A percentile compares a stretch with the other conserved stretches of the same genome.
These are phyloP conservation scores for Globisporangium abappressorium DNA, from an alignment of 352 stramenopile genomes.

Conservation along the genomic window DNA sequence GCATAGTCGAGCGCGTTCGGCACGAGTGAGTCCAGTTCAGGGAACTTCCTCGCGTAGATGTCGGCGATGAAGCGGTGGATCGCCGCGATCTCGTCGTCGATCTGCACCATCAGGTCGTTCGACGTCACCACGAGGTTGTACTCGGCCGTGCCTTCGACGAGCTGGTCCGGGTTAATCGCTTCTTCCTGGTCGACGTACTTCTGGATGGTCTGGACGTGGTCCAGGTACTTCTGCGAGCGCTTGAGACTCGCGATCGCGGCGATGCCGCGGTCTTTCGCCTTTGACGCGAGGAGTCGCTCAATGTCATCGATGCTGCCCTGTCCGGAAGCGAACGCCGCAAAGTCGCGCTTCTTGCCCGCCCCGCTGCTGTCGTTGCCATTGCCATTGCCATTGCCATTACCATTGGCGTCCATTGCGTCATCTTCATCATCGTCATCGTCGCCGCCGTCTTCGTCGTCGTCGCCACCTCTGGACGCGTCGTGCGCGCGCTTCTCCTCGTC, in stretches of 20 bases:
- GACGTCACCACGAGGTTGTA: conserved; percentile 87
- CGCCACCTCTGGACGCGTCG: conserved; percentile 7
- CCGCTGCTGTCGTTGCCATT: conserved; percentile 6
- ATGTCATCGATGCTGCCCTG: conserved; percentile 30
- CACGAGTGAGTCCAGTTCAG: conserved; percentile 93
- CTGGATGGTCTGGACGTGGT: conserved; percentile 71
- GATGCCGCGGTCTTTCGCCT: conserved; percentile 52
- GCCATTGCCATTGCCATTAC: conserved; percentile 15
- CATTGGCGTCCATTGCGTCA: conserved; percentile 18
- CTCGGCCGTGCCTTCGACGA: conserved; percentile 64
- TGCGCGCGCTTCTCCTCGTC: conserved; percentile 7
- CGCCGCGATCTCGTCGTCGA: conserved; percentile 91
- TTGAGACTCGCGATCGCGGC: conserved; percentile 67
- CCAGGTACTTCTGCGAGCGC: conserved; percentile 64
- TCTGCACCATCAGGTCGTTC: conserved; percentile 92
- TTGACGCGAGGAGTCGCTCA: conserved; percentile 35
- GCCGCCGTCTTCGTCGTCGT: conserved; percentile 17
- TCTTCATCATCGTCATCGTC: conserved; percentile 24
- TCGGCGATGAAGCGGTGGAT: conserved; percentile 91
- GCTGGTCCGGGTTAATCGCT: conserved; percentile 26
- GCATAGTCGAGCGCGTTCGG: conserved; percentile 92
- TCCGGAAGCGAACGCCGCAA: conserved; percentile 20
- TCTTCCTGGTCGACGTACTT: conserved; percentile 40
- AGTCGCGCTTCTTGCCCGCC: conserved; percentile 20
- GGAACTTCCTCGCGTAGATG: conserved; percentile 93